A percentile compares a stretch with the other conserved stretches of the same genome.
These are phyloP conservation scores for Rhizophora mangle DNA, from an alignment of 345 rosid species.

Conservation along the genomic window DNA sequence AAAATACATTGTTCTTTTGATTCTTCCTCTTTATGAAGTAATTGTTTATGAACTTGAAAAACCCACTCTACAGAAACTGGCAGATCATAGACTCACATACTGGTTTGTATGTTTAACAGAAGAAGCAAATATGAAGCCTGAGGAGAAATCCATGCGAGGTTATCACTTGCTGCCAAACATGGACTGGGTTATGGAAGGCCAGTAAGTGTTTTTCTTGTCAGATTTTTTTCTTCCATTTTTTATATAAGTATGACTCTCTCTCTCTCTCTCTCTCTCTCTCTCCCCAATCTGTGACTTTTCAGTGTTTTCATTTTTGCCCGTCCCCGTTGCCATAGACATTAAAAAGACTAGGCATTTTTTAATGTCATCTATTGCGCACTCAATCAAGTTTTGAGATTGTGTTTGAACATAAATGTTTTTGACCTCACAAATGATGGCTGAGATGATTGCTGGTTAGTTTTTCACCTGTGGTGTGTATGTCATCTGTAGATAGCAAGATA, in stretches of 20 bases:
- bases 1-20: not conserved
- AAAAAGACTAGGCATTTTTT: too few species aligned
- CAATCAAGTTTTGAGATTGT: not conserved
- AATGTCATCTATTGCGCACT: too few species aligned
- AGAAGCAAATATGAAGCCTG: conserved; percentile 27
- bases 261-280: not conserved
- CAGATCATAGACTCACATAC: not conserved
- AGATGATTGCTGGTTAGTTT: too few species aligned
- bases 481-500: too few species aligned
- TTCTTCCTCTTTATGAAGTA: not conserved
- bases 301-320: too few species aligned
- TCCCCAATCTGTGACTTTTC: too few species aligned
- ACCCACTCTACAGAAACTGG: not conserved
- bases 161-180: conserved; percentile 58
- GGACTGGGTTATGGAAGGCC: conserved; percentile 54
- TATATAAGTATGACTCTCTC: not conserved
- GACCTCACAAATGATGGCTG: not conserved
- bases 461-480: too few species aligned
- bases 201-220: conserved; percentile 27
- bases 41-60: not conserved
- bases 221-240: not conserved
- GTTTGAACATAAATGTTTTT: not conserved
- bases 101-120: conserved; percentile 19
- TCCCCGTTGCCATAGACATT: too few species aligned
- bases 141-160: conserved; percentile 48